Evolutionary conservation across 768 basidiomycete species (phyloP).

Genomic region (Kwoniella bestiolae): DNA sequence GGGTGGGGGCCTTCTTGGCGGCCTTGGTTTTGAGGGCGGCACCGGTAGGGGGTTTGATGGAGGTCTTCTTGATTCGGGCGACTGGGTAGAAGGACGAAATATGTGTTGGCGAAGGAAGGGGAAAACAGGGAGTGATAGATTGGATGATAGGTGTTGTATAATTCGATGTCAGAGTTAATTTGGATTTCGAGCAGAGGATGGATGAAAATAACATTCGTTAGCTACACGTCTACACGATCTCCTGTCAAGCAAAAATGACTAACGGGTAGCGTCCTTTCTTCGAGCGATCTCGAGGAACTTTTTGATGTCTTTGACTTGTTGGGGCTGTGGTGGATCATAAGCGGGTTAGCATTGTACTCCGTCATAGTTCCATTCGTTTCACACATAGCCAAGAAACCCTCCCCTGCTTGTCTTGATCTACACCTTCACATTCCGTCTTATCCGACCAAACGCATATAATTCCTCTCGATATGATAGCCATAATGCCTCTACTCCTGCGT

Average conservation of each 20-base stretch:
- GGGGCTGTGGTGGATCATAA: conserved; percentile 67
- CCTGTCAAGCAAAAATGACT: conserved; percentile 58
- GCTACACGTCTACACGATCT: not conserved
- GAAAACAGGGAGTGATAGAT: not conserved
- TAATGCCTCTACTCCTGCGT: not conserved
- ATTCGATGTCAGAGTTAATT: not conserved
- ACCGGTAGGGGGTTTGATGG: conserved; percentile 42
- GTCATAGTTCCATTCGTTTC: too few relatives aligned
- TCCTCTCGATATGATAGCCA: not conserved
- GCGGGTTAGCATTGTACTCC: not conserved
- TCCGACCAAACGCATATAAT: too few relatives aligned
- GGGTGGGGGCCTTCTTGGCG: conserved; percentile 41
- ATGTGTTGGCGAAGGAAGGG: not conserved
- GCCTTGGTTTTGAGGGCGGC: conserved; percentile 50
- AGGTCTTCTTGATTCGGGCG: conserved; percentile 95
- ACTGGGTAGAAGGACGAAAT: too few relatives aligned
- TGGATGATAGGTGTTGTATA: not conserved
- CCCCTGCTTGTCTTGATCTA: too few relatives aligned
- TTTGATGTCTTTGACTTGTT: conserved; percentile 98
- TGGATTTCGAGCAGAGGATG: not conserved
- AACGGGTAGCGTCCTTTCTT: conserved; percentile 95
- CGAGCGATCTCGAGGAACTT: conserved; percentile 95
- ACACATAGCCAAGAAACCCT: too few relatives aligned
- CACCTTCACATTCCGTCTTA: too few relatives aligned
- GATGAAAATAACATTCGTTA: not conserved